Evolutionary conservation across 345 rosid species (phyloP).

Genomic region (Aethionema arabicum): DNA sequence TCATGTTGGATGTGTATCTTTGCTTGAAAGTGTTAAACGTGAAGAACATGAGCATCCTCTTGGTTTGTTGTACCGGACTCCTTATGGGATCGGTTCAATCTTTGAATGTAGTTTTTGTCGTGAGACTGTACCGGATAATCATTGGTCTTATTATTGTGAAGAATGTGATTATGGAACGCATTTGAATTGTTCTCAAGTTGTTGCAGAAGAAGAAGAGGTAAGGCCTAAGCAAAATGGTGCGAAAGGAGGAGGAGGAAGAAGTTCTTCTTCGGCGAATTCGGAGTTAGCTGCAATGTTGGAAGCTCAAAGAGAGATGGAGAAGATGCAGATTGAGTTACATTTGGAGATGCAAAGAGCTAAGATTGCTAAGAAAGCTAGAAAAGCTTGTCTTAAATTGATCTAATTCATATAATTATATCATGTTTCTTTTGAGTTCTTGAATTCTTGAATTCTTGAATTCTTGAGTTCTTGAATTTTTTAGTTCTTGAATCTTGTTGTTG

Average conservation of each 20-base stretch:
- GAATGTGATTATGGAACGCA: conserved; percentile 37
- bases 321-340: conserved; percentile 31
- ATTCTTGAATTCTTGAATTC: too few species aligned
- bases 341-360: conserved; percentile 35
- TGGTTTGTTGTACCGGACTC: conserved; percentile 25
- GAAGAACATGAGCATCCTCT: conserved; percentile 28
- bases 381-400: conserved; percentile 27
- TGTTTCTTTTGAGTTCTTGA: background rate
- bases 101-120: conserved; percentile 23
- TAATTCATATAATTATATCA: background rate
- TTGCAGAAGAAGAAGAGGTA: conserved; percentile 22
- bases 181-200: conserved; percentile 28
- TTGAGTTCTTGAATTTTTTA: too few species aligned
- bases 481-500: background rate
- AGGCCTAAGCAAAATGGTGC: conserved; percentile 9
- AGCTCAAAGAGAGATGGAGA: conserved; percentile 39
- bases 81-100: conserved; percentile 23
- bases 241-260: conserved; percentile 27
- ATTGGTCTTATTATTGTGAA: conserved; percentile 33
- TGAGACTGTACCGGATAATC: conserved; percentile 25
- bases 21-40: conserved; percentile 32
- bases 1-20: conserved; percentile 29
- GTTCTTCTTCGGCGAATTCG: conserved; percentile 12
- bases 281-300: conserved; percentile 36
- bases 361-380: conserved; percentile 27